A percentile compares a stretch with the other conserved stretches of the same genome.
These are phyloP conservation scores for Aleurites moluccanus DNA, from an alignment of 441 rosid genomes.

Conservation along the genomic window DNA sequence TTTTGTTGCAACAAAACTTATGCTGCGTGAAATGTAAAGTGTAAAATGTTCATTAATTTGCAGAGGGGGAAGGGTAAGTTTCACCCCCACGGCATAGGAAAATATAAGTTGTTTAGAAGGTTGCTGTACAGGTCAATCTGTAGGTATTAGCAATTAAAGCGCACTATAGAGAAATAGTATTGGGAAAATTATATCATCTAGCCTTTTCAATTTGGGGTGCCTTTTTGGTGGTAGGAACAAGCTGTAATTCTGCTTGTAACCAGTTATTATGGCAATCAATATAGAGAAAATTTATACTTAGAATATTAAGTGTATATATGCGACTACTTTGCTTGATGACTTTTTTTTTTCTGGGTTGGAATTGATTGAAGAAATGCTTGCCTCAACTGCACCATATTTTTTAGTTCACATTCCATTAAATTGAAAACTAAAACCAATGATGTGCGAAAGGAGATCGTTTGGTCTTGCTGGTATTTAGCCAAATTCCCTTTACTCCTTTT, in stretches of 20 bases:
- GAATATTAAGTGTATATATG: too few relatives aligned
- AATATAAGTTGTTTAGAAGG: slow-evolving; percentile 22
- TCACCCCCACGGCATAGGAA: slow-evolving; percentile 19
- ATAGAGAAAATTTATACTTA: background rate
- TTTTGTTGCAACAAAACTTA: slow-evolving; percentile 37
- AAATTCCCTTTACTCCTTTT: too few relatives aligned
- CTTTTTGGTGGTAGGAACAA: background rate
- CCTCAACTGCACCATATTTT: too few relatives aligned
- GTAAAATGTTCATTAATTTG: slow-evolving; percentile 26
- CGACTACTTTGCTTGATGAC: too few relatives aligned
- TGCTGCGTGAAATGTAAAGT: slow-evolving; percentile 35
- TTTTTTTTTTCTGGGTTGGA: too few relatives aligned
- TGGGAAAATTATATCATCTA: slow-evolving; percentile 9
- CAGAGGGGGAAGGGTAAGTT: slow-evolving; percentile 21
- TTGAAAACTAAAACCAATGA: too few relatives aligned
- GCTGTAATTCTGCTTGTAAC: slow-evolving; percentile 1
- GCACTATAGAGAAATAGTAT: slow-evolving; percentile 2
- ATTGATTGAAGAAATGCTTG: too few relatives aligned
- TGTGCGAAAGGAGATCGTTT: too few relatives aligned
- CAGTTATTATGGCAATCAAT: background rate
- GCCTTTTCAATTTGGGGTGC: slow-evolving; percentile 14
- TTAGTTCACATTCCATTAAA: too few relatives aligned
- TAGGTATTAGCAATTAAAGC: slow-evolving; percentile 25
- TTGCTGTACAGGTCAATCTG: slow-evolving; percentile 41
- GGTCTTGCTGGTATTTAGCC: too few relatives aligned